Evolutionary conservation across 164 flowering plant genomes (phyloP), one percentile per base, ranked within the genome.

Genomic region (Umbellularia californica): DNA sequence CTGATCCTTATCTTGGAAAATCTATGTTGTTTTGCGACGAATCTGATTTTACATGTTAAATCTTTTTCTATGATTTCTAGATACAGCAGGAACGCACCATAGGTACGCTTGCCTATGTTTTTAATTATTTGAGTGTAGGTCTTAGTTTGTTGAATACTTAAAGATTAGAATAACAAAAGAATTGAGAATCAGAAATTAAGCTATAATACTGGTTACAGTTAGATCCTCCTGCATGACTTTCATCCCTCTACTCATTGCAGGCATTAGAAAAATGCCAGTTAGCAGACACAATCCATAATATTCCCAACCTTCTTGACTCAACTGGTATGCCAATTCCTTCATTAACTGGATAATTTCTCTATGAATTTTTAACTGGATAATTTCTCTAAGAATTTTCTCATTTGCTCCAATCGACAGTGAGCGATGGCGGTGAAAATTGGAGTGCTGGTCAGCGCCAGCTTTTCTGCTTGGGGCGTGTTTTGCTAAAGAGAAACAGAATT

Each of bases 391-490:
- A 67, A 67, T 41, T 41, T n/a, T 47, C 35, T 19, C 5, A 24
- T 41, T 47, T 35, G 22, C 22, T 64, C 50, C 25, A 17, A 23
- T 71, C 2, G 27, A 75, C 87, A 91, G 96, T 94, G 75, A 87
- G 90, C 24, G 96, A 92, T 72, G 93, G 89, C 68, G 98, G 97
- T 1, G 90, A 86, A 27, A 94, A 94, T 68, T 92, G 97, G 97
- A 92, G 97, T 51, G 85, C 77, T 0, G 98, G 98, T 58, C 97
- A 94, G 75, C 79, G 95, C 15, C 98, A 92, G 51, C 89, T 94
- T 6, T 85, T 94, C 69, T 91, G 95, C 74, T 90, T 94, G 0
- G 98, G 95, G 28, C 83, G 97, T 74, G 97, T 90, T 0, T 84
- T 94, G 4, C 82, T 92, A 0, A 89, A 75, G 77, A 82, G 92